Conservation (phyloP, 306 rosid species). For the Prosopis cineraria region DNA sequence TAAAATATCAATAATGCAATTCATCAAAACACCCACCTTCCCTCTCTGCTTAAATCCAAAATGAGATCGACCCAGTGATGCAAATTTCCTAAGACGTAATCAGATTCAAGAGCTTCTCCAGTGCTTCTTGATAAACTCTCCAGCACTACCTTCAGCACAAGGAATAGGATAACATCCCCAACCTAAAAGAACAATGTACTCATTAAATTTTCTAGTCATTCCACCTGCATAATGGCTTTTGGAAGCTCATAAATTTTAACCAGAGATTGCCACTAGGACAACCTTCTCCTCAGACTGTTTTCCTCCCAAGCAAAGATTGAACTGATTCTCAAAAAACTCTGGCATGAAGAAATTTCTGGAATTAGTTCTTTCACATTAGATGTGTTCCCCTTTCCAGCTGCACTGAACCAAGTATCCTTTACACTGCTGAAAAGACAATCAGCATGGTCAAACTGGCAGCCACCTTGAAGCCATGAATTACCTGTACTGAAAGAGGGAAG, state of each 20-base stretch:
- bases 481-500: constrained; percentile 88
- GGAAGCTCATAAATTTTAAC: constrained; percentile 22
- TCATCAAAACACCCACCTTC: constrained; percentile 69
- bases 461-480: constrained; percentile 97
- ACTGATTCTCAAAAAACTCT: constrained; percentile 80
- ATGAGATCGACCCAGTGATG: constrained; percentile 99
- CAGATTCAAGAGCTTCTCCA: constrained; percentile 98
- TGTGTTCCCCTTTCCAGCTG: constrained; percentile 96
- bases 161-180: constrained; percentile 83
- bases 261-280: constrained; percentile 21
- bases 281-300: constrained; percentile 99
- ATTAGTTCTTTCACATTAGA: constrained; percentile 96
- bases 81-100: constrained; percentile 87
- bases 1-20: constrained; percentile 24
- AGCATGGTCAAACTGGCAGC: constrained; percentile 98
- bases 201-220: constrained; percentile 10
- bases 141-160: constrained; percentile 90
- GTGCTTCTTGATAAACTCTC: constrained; percentile 95
- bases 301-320: constrained; percentile 97
- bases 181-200: constrained; percentile 56
- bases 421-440: constrained; percentile 97
- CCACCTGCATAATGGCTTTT: constrained; percentile 3
- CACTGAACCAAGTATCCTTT: constrained; percentile 95
- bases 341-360: constrained; percentile 98
- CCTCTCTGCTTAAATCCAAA: constrained; percentile 97